phyloP scores from a whole-genome alignment of 164 flowering plant genomes.

The Piper longum region DNA sequence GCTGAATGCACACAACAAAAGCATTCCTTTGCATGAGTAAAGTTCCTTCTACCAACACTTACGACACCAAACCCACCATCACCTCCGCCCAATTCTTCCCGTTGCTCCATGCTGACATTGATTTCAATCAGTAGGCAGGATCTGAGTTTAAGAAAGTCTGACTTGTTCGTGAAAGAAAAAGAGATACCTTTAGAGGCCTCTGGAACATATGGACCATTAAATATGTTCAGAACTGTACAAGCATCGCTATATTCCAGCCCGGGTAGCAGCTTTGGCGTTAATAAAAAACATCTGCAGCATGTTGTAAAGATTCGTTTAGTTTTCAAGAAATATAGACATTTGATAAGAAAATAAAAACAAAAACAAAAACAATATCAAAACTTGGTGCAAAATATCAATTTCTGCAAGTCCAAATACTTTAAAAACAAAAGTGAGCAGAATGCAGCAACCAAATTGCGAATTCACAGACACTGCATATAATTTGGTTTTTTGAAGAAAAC shows the following conservation, averaged over 20 bases:
- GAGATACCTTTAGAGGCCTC: conserved; percentile 57
- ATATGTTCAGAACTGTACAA: conserved; percentile 59
- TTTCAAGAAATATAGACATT: neutral
- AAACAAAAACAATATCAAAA: neutral
- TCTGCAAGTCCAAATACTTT: neutral
- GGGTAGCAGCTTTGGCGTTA: conserved; percentile 84
- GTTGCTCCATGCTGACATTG: neutral
- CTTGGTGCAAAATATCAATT: neutral
- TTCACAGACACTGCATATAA: neutral
- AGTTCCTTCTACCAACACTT: no score
- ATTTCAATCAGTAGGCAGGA: neutral
- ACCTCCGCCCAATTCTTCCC: neutral
- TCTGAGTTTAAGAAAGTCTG: neutral
- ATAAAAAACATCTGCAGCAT: conserved; percentile 65
- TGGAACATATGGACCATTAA: conserved; percentile 88
- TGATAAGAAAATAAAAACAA: neutral
- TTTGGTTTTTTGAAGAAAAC: neutral
- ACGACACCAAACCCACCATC: neutral
- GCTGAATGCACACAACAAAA: no score
- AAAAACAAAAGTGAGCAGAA: neutral
- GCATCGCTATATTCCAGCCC: conserved; percentile 68
- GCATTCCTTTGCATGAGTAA: no score
- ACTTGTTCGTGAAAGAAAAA: neutral
- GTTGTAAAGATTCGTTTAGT: neutral
- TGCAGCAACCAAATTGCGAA: neutral